phyloP scores from a whole-genome alignment of 2,329 filamentous ascomycete genomes.

The Fusarium floridanum region DNA sequence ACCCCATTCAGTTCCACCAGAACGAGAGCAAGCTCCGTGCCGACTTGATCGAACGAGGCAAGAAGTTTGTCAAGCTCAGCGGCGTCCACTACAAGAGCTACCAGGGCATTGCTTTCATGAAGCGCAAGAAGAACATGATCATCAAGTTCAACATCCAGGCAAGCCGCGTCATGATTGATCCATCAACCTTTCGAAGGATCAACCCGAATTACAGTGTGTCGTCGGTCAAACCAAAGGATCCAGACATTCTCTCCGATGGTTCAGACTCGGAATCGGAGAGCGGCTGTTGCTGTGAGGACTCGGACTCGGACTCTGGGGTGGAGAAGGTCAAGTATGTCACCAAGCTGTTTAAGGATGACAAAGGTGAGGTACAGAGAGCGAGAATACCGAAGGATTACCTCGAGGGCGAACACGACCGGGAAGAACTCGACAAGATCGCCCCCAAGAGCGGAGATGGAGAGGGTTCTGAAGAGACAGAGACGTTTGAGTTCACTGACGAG shows the following conservation, averaged over 20 bases:
- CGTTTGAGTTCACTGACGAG: constrained; percentile 77
- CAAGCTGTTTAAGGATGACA: constrained; percentile 64
- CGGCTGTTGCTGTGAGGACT: constrained; percentile 54
- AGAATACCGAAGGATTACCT: constrained; percentile 47
- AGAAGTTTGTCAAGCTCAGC: constrained; percentile 84
- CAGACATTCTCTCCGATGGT: constrained; percentile 67
- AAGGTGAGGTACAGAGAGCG: constrained; percentile 54
- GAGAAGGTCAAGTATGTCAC: constrained; percentile 61
- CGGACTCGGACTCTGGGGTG: constrained; percentile 55
- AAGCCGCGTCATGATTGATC: constrained; percentile 89
- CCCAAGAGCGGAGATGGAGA: constrained; percentile 40
- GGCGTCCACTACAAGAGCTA: constrained; percentile 87
- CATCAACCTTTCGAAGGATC: constrained; percentile 83
- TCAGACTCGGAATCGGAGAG: constrained; percentile 59
- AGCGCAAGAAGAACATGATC: constrained; percentile 74
- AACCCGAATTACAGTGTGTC: constrained; percentile 89
- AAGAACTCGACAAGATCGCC: constrained; percentile 69
- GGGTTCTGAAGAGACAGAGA: constrained; percentile 11
- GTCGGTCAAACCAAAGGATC: constrained; percentile 78
- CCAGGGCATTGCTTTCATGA: constrained; percentile 87
- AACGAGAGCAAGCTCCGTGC: constrained; percentile 74
- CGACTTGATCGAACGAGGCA: constrained; percentile 82
- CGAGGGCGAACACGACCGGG: constrained; percentile 51
- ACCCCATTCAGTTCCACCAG: constrained; percentile 84
- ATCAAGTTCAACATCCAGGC: constrained; percentile 89